Percentiles rank a stretch among this genome's conserved stretches.
These are phyloP conservation scores for Lablab purpureus DNA, from an alignment of 306 rosid genomes.

Conservation along the genomic window DNA sequence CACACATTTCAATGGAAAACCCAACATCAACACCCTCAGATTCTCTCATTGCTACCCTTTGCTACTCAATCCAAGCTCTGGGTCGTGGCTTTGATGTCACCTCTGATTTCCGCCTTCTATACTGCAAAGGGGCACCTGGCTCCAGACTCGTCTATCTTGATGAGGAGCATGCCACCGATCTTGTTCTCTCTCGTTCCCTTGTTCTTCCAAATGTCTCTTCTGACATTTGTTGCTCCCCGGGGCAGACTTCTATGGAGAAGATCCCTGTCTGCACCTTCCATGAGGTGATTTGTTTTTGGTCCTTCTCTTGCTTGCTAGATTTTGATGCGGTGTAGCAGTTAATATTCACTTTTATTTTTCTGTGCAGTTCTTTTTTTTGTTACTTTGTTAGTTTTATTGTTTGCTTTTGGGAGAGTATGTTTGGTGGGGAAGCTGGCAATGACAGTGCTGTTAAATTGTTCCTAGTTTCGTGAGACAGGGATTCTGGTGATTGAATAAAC, in stretches of 20 bases:
- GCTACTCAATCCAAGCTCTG: slow-evolving; percentile 78
- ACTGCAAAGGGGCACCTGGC: slow-evolving; percentile 88
- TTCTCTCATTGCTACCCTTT: slow-evolving; percentile 67
- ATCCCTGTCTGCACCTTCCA: slow-evolving; percentile 64
- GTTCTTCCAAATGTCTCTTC: slow-evolving; percentile 12
- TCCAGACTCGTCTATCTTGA: slow-evolving; percentile 73
- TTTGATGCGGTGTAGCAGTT: neutral
- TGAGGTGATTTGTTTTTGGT: slow-evolving; percentile 58
- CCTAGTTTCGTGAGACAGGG: too few species aligned
- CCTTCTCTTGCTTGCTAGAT: neutral
- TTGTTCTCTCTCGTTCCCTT: slow-evolving; percentile 32
- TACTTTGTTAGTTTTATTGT: too few species aligned
- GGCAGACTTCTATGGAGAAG: slow-evolving; percentile 48
- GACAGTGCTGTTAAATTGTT: neutral
- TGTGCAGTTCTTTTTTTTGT: too few species aligned
- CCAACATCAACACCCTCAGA: slow-evolving; percentile 49
- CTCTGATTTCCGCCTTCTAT: slow-evolving; percentile 81
- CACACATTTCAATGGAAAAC: slow-evolving; percentile 41
- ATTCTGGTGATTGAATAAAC: too few species aligned
- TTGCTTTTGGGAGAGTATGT: neutral
- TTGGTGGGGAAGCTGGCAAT: neutral
- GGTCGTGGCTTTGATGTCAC: slow-evolving; percentile 93
- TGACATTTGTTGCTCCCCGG: slow-evolving; percentile 59
- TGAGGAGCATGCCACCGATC: slow-evolving; percentile 60
- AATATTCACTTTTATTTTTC: too few species aligned